Percentiles rank a stretch among this genome's conserved stretches.
phyloP scores from a whole-genome alignment of 768 basidiomycete species.

The Termitomyces sp. region DNA sequence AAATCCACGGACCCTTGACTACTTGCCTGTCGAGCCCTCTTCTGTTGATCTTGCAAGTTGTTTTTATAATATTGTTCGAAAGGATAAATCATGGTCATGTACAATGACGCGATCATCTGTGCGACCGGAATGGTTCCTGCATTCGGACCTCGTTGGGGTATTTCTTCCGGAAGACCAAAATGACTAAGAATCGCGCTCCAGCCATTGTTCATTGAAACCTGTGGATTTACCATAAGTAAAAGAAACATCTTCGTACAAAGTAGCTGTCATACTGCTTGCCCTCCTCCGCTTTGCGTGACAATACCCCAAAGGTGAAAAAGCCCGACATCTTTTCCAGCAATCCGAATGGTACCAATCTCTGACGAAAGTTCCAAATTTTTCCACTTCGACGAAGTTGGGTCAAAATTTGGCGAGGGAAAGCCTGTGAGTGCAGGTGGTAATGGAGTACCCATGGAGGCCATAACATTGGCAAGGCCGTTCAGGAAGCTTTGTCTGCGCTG shows the following conservation, averaged over 20 bases:
- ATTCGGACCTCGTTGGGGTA: conserved; percentile 35
- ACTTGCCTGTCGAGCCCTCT: conserved; percentile 38
- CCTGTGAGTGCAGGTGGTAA: conserved; percentile 75
- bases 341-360: conserved; percentile 58
- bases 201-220: conserved; percentile 47
- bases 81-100: conserved; percentile 55
- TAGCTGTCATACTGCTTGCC: conserved; percentile 43
- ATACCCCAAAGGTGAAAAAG: conserved; percentile 69
- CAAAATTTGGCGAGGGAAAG: conserved; percentile 50
- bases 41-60: conserved; percentile 55
- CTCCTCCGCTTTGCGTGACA: conserved; percentile 58
- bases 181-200: conserved; percentile 53
- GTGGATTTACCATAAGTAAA: conserved; percentile 9
- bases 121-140: conserved; percentile 46
- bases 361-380: conserved; percentile 56
- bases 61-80: conserved; percentile 70
- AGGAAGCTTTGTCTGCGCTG: conserved; percentile 60
- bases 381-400: conserved; percentile 60
- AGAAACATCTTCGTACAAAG: conserved; percentile 6
- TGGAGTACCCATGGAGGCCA: conserved; percentile 53
- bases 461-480: conserved; percentile 50
- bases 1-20: conserved; percentile 19
- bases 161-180: conserved; percentile 58
- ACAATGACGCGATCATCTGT: conserved; percentile 50
- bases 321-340: conserved; percentile 73